Conservation (phyloP, 768 basidiomycete species). For the Pleurotus cornucopiae region DNA sequence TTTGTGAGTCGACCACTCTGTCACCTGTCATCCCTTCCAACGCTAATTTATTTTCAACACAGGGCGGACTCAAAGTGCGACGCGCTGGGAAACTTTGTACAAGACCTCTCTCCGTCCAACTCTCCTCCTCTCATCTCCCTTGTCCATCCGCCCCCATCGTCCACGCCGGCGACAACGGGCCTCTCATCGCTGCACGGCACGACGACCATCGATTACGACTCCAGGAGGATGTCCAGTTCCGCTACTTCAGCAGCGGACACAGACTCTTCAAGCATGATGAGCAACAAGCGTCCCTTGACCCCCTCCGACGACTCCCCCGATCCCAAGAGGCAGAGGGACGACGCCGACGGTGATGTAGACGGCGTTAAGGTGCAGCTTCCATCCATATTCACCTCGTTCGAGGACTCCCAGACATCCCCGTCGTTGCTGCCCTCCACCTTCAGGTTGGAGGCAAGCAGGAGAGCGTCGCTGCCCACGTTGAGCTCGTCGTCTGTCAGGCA, state of each 20-base stretch:
- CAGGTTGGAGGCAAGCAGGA: constrained; percentile 47
- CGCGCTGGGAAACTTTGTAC: constrained; percentile 18
- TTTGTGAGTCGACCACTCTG: constrained; percentile 39
- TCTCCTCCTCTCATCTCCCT: constrained; percentile 43
- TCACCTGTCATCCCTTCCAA: constrained; percentile 24
- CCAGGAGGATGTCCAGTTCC: constrained; percentile 76
- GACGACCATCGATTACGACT: constrained; percentile 50
- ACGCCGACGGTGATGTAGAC: constrained; percentile 34
- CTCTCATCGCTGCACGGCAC: neutral
- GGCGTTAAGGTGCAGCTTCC: constrained; percentile 64
- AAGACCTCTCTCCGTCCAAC: constrained; percentile 42
- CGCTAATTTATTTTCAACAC: constrained; percentile 11
- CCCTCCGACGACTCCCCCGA: constrained; percentile 53
- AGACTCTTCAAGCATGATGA: constrained; percentile 52
- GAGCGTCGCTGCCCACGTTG: constrained; percentile 61
- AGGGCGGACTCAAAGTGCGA: constrained; percentile 35
- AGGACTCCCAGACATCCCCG: constrained; percentile 29
- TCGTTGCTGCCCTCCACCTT: constrained; percentile 20
- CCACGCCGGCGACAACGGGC: constrained; percentile 10
- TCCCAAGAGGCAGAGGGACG: constrained; percentile 44
- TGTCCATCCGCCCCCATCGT: constrained; percentile 2
- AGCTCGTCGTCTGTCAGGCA: constrained; percentile 50
- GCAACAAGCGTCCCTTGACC: constrained; percentile 55
- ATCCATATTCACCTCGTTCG: constrained; percentile 68
- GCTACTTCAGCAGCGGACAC: constrained; percentile 66